Percentiles rank a stretch among this genome's conserved stretches.
Conservation (phyloP, 129 eudicot genomes). For the Pittosporum tobira region DNA sequence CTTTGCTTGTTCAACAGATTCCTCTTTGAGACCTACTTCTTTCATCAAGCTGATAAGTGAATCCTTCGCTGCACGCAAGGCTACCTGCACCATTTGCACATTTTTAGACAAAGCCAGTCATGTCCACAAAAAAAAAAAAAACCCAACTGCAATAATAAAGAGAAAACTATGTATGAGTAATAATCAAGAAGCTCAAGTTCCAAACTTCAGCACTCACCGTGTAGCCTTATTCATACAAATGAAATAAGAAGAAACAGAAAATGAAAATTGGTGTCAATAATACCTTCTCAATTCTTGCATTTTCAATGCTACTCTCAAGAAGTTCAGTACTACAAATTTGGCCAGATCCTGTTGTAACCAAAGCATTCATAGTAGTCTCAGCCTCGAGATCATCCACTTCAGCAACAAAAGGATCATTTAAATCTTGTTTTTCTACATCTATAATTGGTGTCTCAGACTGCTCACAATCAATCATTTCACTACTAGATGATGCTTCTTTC, state of each 20-base stretch:
- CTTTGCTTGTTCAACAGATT: slow-evolving; percentile 54
- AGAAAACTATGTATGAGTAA: not conserved
- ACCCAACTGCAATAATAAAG: too few species aligned
- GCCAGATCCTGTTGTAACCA: slow-evolving; percentile 30
- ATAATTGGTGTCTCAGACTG: not conserved
- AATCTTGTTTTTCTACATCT: not conserved
- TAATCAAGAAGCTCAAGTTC: too few species aligned
- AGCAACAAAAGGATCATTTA: not conserved
- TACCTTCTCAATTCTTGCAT: slow-evolving; percentile 75
- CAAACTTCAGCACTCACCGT: too few species aligned
- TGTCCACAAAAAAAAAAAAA: not conserved
- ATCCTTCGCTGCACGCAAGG: slow-evolving; percentile 36
- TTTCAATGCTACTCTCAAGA: slow-evolving; percentile 59
- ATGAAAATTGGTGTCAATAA: not conserved
- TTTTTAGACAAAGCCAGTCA: slow-evolving; percentile 6
- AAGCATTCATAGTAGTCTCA: slow-evolving; percentile 21
- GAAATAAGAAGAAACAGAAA: not conserved
- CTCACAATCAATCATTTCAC: slow-evolving; percentile 13
- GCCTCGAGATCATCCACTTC: slow-evolving; percentile 17
- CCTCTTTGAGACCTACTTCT: slow-evolving; percentile 62
- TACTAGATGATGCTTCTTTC: slow-evolving; percentile 13
- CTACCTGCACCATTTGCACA: slow-evolving; percentile 30
- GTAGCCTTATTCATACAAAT: too few species aligned
- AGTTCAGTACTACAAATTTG: slow-evolving; percentile 45
- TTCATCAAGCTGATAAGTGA: slow-evolving; percentile 56